phyloP scores from a whole-genome alignment of 2,329 filamentous ascomycete species.

The Cercospora zeae-maydis region DNA sequence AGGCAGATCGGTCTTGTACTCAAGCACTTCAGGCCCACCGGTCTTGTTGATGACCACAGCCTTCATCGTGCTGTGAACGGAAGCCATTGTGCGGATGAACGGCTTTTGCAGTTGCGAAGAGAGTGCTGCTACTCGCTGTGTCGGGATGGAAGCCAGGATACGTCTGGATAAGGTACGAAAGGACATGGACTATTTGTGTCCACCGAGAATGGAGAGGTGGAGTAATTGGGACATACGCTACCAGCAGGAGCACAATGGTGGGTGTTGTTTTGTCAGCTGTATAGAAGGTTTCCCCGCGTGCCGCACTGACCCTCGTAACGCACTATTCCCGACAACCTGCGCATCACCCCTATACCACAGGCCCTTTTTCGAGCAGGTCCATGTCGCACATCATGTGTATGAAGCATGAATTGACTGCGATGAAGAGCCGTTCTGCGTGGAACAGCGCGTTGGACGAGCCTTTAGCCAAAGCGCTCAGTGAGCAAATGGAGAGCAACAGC shows the following conservation, averaged over 20 bases:
- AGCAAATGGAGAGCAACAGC: neutral
- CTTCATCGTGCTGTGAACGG: slow-evolving; percentile 65
- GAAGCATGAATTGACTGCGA: neutral
- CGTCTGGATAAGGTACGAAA: slow-evolving; percentile 17
- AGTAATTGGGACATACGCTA: neutral
- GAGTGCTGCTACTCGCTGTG: slow-evolving; percentile 27
- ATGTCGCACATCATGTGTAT: too few species aligned
- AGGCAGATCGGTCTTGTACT: slow-evolving; percentile 67
- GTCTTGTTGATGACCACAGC: slow-evolving; percentile 69
- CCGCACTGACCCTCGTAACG: too few species aligned
- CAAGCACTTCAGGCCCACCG: slow-evolving; percentile 67
- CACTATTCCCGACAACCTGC: too few species aligned
- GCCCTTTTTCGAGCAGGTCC: too few species aligned
- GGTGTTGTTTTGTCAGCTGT: slow-evolving; percentile 4
- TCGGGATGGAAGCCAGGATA: slow-evolving; percentile 19
- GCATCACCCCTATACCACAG: too few species aligned
- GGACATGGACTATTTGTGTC: slow-evolving; percentile 18
- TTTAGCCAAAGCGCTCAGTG: neutral
- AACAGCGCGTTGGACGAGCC: neutral
- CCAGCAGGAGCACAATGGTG: neutral
- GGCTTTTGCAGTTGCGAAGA: slow-evolving; percentile 17
- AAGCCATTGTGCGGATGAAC: slow-evolving; percentile 39
- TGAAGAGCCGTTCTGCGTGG: neutral
- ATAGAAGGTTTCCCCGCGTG: too few species aligned
- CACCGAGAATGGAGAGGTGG: neutral